These are phyloP conservation scores for Cardamine resedifolia DNA, from an alignment of 345 rosid genomes.

Conservation along the genomic window DNA sequence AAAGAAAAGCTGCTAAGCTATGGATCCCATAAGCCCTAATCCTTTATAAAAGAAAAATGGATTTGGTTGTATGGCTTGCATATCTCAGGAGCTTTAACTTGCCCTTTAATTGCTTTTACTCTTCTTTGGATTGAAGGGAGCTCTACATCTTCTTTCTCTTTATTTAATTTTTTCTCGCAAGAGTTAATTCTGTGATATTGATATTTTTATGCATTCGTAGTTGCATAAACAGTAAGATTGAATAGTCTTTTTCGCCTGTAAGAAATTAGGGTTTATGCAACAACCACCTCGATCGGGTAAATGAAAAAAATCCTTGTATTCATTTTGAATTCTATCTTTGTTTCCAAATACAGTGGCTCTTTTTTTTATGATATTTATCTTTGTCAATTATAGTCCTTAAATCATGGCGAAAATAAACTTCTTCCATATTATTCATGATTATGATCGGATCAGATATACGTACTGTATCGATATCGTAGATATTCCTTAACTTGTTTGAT, in stretches of 20 bases:
- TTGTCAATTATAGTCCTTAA: background rate
- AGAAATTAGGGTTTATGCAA: background rate
- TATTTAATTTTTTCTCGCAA: background rate
- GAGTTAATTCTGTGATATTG: background rate
- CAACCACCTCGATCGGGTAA: background rate
- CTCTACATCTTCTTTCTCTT: slow-evolving; percentile 48
- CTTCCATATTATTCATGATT: background rate
- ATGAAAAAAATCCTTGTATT: background rate
- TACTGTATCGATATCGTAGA: background rate
- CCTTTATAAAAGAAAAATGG: slow-evolving; percentile 12
- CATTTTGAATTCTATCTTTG: background rate
- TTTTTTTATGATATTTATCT: background rate
- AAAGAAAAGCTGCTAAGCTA: slow-evolving; percentile 78
- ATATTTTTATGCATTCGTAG: background rate
- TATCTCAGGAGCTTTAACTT: slow-evolving; percentile 79
- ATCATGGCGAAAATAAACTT: background rate
- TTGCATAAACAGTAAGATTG: background rate
- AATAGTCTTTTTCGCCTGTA: background rate
- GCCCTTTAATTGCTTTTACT: slow-evolving; percentile 45
- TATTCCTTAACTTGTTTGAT: background rate
- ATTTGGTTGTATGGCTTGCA: slow-evolving; percentile 81
- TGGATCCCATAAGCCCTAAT: slow-evolving; percentile 80
- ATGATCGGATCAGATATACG: background rate
- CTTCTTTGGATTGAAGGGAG: slow-evolving; percentile 98
- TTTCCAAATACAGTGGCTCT: background rate